Evolutionary conservation across 495 filamentous ascomycete species (phyloP).

Genomic region (Penicillium malachiteum): DNA sequence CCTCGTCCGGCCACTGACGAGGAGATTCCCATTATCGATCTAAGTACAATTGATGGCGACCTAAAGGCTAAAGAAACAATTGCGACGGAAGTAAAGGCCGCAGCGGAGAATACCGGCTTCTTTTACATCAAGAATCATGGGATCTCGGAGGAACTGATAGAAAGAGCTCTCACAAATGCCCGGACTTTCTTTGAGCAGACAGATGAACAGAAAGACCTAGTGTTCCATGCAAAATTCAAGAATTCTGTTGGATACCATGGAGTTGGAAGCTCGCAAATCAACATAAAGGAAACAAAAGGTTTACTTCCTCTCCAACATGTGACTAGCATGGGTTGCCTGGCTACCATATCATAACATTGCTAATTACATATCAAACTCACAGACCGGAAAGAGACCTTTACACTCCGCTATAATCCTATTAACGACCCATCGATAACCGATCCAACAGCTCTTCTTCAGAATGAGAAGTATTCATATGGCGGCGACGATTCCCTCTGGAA

Average conservation of each 20-base stretch:
- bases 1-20: slow-evolving; percentile 35
- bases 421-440: slow-evolving; percentile 45
- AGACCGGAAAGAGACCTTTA: slow-evolving; percentile 45
- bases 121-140: slow-evolving; percentile 58
- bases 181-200: slow-evolving; percentile 49
- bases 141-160: slow-evolving; percentile 45
- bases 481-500: slow-evolving; percentile 50
- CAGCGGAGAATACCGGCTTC: slow-evolving; percentile 51
- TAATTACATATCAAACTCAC: neutral
- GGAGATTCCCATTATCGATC: slow-evolving; percentile 58
- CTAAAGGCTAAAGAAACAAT: slow-evolving; percentile 37
- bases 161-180: slow-evolving; percentile 32
- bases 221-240: slow-evolving; percentile 20
- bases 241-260: slow-evolving; percentile 32
- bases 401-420: slow-evolving; percentile 43
- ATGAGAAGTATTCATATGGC: slow-evolving; percentile 37
- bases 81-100: slow-evolving; percentile 38
- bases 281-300: slow-evolving; percentile 30
- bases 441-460: slow-evolving; percentile 26
- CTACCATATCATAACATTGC: neutral
- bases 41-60: slow-evolving; percentile 39
- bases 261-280: slow-evolving; percentile 26
- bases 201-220: slow-evolving; percentile 37
- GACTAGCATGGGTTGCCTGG: no score
- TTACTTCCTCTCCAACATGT: neutral